phyloP scores from a whole-genome alignment of 1,284 basidiomycete genomes.

The Mycosarcoma mackinlayi region DNA sequence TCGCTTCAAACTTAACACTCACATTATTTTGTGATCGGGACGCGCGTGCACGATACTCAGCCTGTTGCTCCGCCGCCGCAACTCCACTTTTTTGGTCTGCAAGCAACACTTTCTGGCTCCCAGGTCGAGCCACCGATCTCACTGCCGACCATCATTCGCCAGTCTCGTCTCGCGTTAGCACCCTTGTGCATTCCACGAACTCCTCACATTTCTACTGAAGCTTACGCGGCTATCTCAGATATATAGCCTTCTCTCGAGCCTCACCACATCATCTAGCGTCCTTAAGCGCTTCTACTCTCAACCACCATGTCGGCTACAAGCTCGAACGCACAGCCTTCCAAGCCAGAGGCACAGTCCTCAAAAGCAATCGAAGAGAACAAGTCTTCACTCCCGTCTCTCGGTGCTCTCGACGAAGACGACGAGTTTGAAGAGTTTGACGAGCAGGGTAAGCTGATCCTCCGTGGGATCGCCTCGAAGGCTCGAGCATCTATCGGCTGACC shows the following conservation, averaged over 20 bases:
- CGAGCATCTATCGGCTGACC: background rate
- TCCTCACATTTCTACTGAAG: too few relatives aligned
- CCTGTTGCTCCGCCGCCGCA: background rate
- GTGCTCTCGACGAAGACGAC: constrained; percentile 67
- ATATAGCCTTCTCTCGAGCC: too few relatives aligned
- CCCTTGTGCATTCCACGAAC: too few relatives aligned
- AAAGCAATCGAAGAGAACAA: constrained; percentile 21
- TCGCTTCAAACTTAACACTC: too few relatives aligned
- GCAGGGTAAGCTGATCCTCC: constrained; percentile 55
- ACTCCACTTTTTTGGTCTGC: constrained; percentile 22
- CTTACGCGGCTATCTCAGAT: too few relatives aligned
- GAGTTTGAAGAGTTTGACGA: constrained; percentile 68
- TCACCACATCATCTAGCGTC: background rate
- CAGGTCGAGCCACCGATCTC: background rate
- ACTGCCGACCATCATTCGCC: background rate
- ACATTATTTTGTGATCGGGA: constrained; percentile 51
- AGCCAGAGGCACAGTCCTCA: constrained; percentile 35
- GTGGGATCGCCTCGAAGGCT: too few relatives aligned
- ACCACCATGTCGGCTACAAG: constrained; percentile 36
- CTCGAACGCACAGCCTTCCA: constrained; percentile 29
- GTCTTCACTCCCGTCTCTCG: constrained; percentile 55
- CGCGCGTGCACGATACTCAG: constrained; percentile 25
- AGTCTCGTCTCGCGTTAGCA: too few relatives aligned
- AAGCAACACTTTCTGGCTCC: constrained; percentile 16
- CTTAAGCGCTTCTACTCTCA: background rate